Evolutionary conservation across 306 rosid species (phyloP).

Genomic region (Cicer cuneatum): DNA sequence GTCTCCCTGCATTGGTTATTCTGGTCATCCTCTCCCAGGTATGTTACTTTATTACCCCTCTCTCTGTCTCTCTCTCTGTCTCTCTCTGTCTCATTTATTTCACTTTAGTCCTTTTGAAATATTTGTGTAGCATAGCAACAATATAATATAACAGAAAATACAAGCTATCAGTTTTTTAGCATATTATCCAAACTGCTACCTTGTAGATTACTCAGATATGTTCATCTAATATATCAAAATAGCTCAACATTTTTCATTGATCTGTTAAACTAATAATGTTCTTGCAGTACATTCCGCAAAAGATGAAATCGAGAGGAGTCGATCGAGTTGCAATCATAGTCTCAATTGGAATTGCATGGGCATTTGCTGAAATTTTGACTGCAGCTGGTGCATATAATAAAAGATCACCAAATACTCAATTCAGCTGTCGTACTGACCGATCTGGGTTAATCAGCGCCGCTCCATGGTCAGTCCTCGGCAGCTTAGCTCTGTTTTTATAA

Average conservation of each 20-base stretch:
- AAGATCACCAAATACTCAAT: slow-evolving; percentile 71
- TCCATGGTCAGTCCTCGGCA: slow-evolving; percentile 67
- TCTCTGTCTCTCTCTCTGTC: not conserved
- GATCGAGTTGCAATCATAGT: slow-evolving; percentile 68
- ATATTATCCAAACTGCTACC: not conserved
- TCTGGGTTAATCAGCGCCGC: slow-evolving; percentile 83
- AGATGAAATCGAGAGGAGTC: slow-evolving; percentile 53
- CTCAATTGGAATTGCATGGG: slow-evolving; percentile 74
- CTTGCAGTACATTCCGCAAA: slow-evolving; percentile 75
- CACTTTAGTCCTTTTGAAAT: slow-evolving; percentile 13
- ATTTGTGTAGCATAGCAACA: not conserved
- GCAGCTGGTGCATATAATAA: slow-evolving; percentile 76
- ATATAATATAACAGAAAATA: not conserved
- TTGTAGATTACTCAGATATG: slow-evolving; percentile 1
- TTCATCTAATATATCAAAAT: not conserved
- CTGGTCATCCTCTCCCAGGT: slow-evolving; percentile 79
- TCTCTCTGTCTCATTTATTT: slow-evolving; percentile 4
- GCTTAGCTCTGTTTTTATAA: slow-evolving; percentile 14
- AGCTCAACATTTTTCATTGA: slow-evolving; percentile 11
- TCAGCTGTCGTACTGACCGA: slow-evolving; percentile 90
- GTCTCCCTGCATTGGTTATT: slow-evolving; percentile 81
- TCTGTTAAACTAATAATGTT: slow-evolving; percentile 34
- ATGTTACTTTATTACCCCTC: slow-evolving; percentile 20
- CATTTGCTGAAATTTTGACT: slow-evolving; percentile 81
- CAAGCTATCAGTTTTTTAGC: slow-evolving; percentile 17